These are phyloP conservation scores for Dactylella cylindrospora DNA, from an alignment of 2,329 filamentous ascomycete species.

Conservation along the genomic window DNA sequence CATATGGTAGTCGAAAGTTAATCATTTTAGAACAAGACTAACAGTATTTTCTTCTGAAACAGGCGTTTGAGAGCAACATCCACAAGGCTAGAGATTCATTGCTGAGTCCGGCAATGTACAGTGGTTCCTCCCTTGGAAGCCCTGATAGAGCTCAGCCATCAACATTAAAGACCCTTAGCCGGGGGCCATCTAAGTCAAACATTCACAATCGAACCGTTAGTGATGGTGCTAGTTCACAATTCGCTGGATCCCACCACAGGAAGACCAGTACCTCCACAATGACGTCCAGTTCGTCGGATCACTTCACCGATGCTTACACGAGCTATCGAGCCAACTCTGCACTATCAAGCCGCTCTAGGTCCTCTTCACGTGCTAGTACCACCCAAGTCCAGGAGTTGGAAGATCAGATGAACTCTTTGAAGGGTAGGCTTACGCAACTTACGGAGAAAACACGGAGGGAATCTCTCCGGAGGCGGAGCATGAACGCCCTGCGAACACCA, in stretches of 20 bases:
- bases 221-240: conserved; percentile 35
- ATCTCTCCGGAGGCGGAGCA: conserved; percentile 34
- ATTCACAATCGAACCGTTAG: conserved; percentile 42
- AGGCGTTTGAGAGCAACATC: conserved; percentile 43
- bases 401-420: conserved; percentile 40
- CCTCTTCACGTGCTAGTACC: conserved; percentile 31
- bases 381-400: conserved; percentile 41
- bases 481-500: conserved; percentile 37
- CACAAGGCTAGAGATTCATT: conserved; percentile 35
- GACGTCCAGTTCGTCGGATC: conserved; percentile 31
- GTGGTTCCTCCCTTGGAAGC: conserved; percentile 2
- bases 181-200: conserved; percentile 31
- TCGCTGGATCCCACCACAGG: conserved; percentile 15
- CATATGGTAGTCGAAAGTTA: background rate
- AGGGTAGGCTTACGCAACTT: conserved; percentile 34
- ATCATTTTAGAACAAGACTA: background rate
- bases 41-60: conserved; percentile 1
- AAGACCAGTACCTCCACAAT: conserved; percentile 39
- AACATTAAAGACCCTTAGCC: conserved; percentile 28
- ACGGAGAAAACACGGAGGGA: conserved; percentile 38
- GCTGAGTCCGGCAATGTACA: conserved; percentile 24
- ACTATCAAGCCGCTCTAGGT: conserved; percentile 38
- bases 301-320: conserved; percentile 33
- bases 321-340: conserved; percentile 28
- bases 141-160: conserved; percentile 28